Conservation (phyloP, 208 protist genomes). For the Acanthamoeba sp. region DNA sequence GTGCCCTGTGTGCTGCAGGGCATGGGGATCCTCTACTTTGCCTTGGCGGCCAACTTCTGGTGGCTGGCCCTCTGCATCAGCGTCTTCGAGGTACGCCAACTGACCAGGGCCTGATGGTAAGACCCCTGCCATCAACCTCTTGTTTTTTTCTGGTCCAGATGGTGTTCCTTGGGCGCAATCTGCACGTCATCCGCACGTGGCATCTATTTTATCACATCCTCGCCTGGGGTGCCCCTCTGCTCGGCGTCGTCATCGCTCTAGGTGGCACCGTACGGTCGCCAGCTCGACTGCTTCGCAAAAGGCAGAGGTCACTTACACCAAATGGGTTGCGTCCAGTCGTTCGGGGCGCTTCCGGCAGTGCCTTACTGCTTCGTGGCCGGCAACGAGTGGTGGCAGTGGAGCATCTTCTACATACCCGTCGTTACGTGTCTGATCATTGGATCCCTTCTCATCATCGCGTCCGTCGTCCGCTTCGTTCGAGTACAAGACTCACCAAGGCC, state of each 20-base stretch:
- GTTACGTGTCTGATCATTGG: not conserved
- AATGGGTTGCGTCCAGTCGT: not conserved
- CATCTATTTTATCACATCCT: slow-evolving; percentile 35
- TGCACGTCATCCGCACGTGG: not conserved
- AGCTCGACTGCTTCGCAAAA: not conserved
- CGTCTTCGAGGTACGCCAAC: slow-evolving; percentile 24
- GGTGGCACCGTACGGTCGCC: not conserved
- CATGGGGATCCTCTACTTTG: slow-evolving; percentile 58
- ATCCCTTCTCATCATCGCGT: not conserved
- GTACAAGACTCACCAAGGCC: too few relatives aligned
- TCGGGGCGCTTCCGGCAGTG: not conserved
- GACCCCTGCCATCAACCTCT: not conserved
- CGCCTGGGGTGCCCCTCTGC: slow-evolving; percentile 49
- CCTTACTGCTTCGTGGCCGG: slow-evolving; percentile 36
- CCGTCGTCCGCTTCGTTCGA: not conserved
- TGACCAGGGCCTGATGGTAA: not conserved
- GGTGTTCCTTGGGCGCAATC: not conserved
- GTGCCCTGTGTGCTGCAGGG: slow-evolving; percentile 54
- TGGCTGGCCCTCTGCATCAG: slow-evolving; percentile 63
- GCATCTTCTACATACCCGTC: slow-evolving; percentile 36
- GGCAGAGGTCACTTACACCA: not conserved
- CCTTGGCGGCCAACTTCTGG: slow-evolving; percentile 54
- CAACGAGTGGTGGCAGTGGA: slow-evolving; percentile 51
- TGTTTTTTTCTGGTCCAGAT: not conserved
- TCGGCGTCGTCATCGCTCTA: slow-evolving; percentile 4